Percentiles rank a stretch among this genome's conserved stretches.
Evolutionary conservation across 768 basidiomycete species (phyloP).

Genomic region (Trametes cubensis): DNA sequence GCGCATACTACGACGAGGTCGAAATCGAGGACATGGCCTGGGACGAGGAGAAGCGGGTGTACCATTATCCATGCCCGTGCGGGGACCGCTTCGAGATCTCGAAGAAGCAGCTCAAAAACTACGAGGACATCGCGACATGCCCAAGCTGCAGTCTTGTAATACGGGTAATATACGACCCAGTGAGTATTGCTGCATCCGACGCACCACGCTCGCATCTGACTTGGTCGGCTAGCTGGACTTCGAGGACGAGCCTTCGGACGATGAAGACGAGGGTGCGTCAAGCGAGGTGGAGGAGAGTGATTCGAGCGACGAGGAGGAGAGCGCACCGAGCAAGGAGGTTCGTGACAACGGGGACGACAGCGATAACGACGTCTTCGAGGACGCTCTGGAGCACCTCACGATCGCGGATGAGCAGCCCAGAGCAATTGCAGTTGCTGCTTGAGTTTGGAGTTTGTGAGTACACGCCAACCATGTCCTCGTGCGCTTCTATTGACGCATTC

Average conservation of each 20-base stretch:
- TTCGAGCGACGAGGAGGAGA: too few relatives aligned
- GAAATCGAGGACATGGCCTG: constrained; percentile 97
- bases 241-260: constrained; percentile 72
- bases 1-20: constrained; percentile 92
- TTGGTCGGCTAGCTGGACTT: constrained; percentile 65
- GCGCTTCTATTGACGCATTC: not conserved
- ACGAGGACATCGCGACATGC: constrained; percentile 93
- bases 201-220: not conserved
- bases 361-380: constrained; percentile 54
- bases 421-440: constrained; percentile 31
- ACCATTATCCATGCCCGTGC: constrained; percentile 97
- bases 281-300: constrained; percentile 38
- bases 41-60: constrained; percentile 81
- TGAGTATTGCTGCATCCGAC: constrained; percentile 45
- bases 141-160: constrained; percentile 95
- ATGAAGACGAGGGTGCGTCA: constrained; percentile 25
- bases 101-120: constrained; percentile 79
- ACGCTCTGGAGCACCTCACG: constrained; percentile 66
- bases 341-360: constrained; percentile 41
- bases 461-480: too few relatives aligned
- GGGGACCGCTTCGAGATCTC: constrained; percentile 98
- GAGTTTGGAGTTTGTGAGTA: constrained; percentile 3
- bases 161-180: constrained; percentile 92
- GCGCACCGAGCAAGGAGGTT: too few relatives aligned
- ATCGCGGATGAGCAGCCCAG: constrained; percentile 42